Conservation (phyloP, 2,329 filamentous ascomycete genomes). For the Trichoderma sp. region DNA sequence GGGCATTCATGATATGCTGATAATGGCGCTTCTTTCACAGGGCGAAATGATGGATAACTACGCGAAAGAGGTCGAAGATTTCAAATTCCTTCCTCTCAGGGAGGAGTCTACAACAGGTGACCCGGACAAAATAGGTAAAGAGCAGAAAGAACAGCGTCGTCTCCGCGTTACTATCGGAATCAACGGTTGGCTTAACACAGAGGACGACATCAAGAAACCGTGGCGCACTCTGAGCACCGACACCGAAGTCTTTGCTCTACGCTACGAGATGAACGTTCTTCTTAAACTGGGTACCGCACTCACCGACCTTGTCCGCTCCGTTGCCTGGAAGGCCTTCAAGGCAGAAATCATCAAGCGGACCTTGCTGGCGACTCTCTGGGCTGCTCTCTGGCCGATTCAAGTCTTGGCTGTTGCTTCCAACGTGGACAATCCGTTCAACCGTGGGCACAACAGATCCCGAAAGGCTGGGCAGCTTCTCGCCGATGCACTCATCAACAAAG, state of each 20-base stretch:
- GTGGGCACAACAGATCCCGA: slow-evolving; percentile 74
- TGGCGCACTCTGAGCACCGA: slow-evolving; percentile 74
- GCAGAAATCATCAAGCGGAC: slow-evolving; percentile 73
- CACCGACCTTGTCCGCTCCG: slow-evolving; percentile 68
- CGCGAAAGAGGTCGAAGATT: slow-evolving; percentile 82
- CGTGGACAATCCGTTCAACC: slow-evolving; percentile 79
- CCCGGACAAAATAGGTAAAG: slow-evolving; percentile 7
- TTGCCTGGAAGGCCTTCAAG: slow-evolving; percentile 74
- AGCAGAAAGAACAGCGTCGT: slow-evolving; percentile 46
- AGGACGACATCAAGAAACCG: slow-evolving; percentile 74
- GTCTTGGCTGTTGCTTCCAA: slow-evolving; percentile 66
- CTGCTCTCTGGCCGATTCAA: slow-evolving; percentile 69
- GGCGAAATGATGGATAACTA: slow-evolving; percentile 87
- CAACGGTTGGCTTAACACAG: slow-evolving; percentile 79
- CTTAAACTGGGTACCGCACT: slow-evolving; percentile 75
- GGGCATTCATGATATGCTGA: not conserved
- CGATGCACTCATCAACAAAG: slow-evolving; percentile 77
- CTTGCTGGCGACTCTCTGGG: slow-evolving; percentile 66
- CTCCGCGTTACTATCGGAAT: slow-evolving; percentile 82
- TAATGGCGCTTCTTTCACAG: slow-evolving; percentile 32
- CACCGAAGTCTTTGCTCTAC: slow-evolving; percentile 79
- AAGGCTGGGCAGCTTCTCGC: slow-evolving; percentile 80
- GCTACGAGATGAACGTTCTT: slow-evolving; percentile 79
- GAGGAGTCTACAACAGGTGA: slow-evolving; percentile 42
- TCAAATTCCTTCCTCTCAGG: slow-evolving; percentile 73